Base-by-base conservation (phyloP, 495 filamentous ascomycete genomes). In the Aspergillus mulundensis region DNA sequence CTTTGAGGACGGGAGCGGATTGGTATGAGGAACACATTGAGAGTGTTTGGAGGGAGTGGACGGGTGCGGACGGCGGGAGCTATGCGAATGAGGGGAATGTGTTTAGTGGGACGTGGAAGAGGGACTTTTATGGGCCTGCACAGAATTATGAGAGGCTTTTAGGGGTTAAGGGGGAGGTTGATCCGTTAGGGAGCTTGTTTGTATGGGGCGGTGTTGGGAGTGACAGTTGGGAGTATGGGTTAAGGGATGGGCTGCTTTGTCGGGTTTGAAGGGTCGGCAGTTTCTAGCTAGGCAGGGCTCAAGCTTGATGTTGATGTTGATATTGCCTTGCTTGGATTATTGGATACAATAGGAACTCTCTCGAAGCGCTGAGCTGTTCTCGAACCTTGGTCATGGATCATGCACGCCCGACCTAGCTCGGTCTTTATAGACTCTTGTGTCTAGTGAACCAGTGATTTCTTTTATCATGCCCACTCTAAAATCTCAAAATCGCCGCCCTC, bases 91-190 rank as follows among this genome's bases (percentile, higher is more conserved):
- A 48, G 45, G 45, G 25, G 3, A 48, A 32, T 48, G 25, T 48
- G 14, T 32, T 48, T 24, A 32, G 23, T 15, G 77, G 76, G 1
- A 65, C 82, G 20, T 87, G 79, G 68, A 81, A 84, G 36, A 66
- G 75, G 46, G 78, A 77, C 2, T 87, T 84, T 65, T 88, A 77
- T 53, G 85, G 83, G 0, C 32, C 32, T 10, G 7, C 11, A 7
- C 46, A 24, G 6, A 68, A 81, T 15, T 86, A 85, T 62, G 66
- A 62, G 2, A 59, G 67, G 18, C 63, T 85, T 34, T 52, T 76
- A 10, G 44, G 59, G 20, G 64, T 83, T 23, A 83, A 84, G 68
- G 58, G 64, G 19, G 70, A 75, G 59, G 77, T 72, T 55, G 83
- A 85, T 66, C 82, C 83, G 2, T 71, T 60, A 34, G 75, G 51